A percentile compares a stretch with the other conserved stretches of the same genome.
These are phyloP conservation scores for Verbena officinalis DNA, from an alignment of 257 asterid species.

Conservation along the genomic window DNA sequence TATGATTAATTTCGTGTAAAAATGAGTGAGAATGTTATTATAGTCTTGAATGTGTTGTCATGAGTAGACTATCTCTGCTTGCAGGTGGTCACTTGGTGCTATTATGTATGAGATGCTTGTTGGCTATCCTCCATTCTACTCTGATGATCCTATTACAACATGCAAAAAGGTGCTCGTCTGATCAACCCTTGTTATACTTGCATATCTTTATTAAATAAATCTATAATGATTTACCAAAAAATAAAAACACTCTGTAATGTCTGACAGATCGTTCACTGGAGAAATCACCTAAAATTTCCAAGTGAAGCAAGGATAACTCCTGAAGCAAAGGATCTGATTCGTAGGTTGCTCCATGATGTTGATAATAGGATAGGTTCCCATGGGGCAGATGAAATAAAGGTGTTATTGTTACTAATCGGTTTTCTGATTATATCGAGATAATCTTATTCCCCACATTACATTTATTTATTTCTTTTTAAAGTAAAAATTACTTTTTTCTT, in stretches of 20 bases:
- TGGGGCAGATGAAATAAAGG: slow-evolving; percentile 81
- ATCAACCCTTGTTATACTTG: background rate
- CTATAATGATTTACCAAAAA: background rate
- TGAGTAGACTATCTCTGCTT: background rate
- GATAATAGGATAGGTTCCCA: slow-evolving; percentile 60
- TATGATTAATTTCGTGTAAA: background rate
- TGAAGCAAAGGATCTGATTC: slow-evolving; percentile 70
- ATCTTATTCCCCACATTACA: slow-evolving; percentile 11
- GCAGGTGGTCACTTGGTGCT: slow-evolving; percentile 89
- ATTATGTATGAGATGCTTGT: slow-evolving; percentile 80
- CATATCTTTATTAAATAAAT: background rate
- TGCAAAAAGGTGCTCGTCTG: slow-evolving; percentile 58
- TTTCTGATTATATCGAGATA: background rate
- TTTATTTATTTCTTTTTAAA: no score
- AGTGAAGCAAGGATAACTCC: slow-evolving; percentile 54
- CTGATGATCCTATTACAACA: slow-evolving; percentile 74
- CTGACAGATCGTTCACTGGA: slow-evolving; percentile 74
- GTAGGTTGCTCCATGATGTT: slow-evolving; percentile 61
- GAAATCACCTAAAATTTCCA: slow-evolving; percentile 62
- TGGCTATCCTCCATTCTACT: slow-evolving; percentile 77
- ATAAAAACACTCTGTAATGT: background rate
- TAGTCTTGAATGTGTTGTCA: background rate
- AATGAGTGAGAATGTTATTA: background rate
- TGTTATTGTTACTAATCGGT: slow-evolving; percentile 20
- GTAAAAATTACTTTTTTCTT: no score